Conservation (phyloP, 2,329 filamentous ascomycete species). For the Kalmusia sp. region DNA sequence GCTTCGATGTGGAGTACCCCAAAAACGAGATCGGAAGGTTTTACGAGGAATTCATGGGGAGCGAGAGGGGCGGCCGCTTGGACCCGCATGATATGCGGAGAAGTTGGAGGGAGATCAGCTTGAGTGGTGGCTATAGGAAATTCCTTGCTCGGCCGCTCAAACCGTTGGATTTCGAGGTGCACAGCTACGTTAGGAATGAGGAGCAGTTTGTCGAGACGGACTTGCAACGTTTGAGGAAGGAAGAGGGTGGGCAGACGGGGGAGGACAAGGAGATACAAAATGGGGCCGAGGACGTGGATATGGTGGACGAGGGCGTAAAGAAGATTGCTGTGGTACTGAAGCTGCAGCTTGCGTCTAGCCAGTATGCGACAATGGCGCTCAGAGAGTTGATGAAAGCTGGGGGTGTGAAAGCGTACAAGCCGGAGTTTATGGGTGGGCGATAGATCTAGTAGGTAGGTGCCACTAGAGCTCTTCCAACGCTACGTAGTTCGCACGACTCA, state of each 20-base stretch:
- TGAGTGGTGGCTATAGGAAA: constrained; percentile 89
- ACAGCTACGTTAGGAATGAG: constrained; percentile 71
- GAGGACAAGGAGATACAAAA: constrained; percentile 60
- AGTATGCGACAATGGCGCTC: constrained; percentile 85
- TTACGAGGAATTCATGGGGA: constrained; percentile 87
- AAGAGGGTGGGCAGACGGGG: constrained; percentile 43
- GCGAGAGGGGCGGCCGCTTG: constrained; percentile 75
- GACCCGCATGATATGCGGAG: constrained; percentile 89
- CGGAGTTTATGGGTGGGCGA: constrained; percentile 64
- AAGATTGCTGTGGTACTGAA: constrained; percentile 75
- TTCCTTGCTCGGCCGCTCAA: constrained; percentile 74
- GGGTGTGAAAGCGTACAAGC: constrained; percentile 67
- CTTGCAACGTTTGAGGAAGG: constrained; percentile 68
- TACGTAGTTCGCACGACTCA: no score
- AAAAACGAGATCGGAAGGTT: constrained; percentile 81
- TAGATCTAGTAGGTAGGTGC: constrained; percentile 20
- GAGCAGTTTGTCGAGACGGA: constrained; percentile 93
- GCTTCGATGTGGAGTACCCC: constrained; percentile 88
- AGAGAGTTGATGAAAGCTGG: constrained; percentile 77
- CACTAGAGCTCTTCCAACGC: no score
- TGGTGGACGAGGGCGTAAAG: constrained; percentile 33
- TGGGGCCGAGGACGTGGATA: constrained; percentile 22
- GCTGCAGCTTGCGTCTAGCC: constrained; percentile 78
- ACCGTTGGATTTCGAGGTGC: constrained; percentile 71
- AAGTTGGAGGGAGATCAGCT: constrained; percentile 82